phyloP scores from a whole-genome alignment of 73 alveolate species.

The Paramecium caudatum region DNA sequence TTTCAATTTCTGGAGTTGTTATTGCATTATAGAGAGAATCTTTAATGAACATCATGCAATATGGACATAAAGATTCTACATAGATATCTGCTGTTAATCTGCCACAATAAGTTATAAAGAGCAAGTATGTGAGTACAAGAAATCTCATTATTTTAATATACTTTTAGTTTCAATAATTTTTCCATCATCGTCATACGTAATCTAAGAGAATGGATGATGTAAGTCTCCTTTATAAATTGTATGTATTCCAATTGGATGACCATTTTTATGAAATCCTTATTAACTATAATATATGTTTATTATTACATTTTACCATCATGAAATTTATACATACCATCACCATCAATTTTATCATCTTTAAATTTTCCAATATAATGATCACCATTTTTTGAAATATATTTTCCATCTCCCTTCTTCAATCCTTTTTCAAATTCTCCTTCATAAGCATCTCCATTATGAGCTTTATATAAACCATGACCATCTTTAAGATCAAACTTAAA shows the following conservation, averaged over 20 bases:
- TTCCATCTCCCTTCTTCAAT: conserved; percentile 19
- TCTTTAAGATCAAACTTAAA: conserved; percentile 17
- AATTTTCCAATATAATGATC: conserved; percentile 17
- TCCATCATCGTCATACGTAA: conserved; percentile 46
- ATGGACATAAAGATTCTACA: conserved; percentile 60
- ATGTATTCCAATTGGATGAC: conserved; percentile 29
- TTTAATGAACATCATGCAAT: conserved; percentile 51
- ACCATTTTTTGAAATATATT: background rate
- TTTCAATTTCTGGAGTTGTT: conserved; percentile 25
- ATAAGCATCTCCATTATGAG: conserved; percentile 20
- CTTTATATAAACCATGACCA: conserved; percentile 59
- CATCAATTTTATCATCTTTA: conserved; percentile 33
- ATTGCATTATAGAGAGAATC: background rate
- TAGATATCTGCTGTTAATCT: background rate
- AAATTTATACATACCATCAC: conserved; percentile 24
- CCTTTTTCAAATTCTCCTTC: conserved; percentile 21
- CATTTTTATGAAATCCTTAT: conserved; percentile 36
- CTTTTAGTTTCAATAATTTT: conserved; percentile 17
- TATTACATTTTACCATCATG: conserved; percentile 28
- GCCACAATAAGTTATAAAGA: background rate
- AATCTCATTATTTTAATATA: conserved; percentile 14
- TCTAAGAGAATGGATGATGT: conserved; percentile 28
- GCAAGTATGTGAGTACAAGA: background rate
- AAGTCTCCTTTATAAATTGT: conserved; percentile 8
- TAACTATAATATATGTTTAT: conserved; percentile 1